Evolutionary conservation across 2,329 filamentous ascomycete genomes (phyloP), one percentile per base, ranked within the genome.

Genomic region (Madurella mycetomatis): DNA sequence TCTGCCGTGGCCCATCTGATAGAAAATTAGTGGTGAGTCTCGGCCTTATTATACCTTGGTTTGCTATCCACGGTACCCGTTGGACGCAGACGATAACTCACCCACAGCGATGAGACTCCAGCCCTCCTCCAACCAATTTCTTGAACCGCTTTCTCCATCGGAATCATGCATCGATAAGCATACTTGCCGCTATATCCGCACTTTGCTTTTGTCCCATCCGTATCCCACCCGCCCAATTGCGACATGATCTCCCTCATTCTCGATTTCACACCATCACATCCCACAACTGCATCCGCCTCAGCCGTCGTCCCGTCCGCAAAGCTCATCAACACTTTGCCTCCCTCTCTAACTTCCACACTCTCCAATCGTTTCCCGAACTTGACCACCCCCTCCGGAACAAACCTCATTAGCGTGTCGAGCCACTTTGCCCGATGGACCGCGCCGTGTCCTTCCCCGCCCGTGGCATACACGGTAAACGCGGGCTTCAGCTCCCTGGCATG

Each of bases 261-360:
- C 1, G 76, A 80, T 65, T 84, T 84, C 62, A 86, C 81, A 0
- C 83, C 83, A 65, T 86, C 83, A 60, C 80, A 83, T 1, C 80
- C 81, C 41, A 85, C 67, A 0, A 82, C 62, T 8, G 63, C 65
- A 46, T 69, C 67, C 5, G 66, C 67, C 51, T 62, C 59, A 3
- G 63, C 66, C 16, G 56, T 58, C 0, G 59, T 66, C 5, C 65
- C 65, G 32, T 68, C 66, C n/a, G 34, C 48, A 53, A 69, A 67
- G 45, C 43, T 49, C 31, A 65, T 37, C 25, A 53, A 34, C 42
- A 62, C 41, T 39, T 55, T 54, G 1, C 53, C 39, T 34, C 58
- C 34, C 17, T 53, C 52, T 1, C 53, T 34, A 7, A 62, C 60
- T 16, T 63, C 49, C 65, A 70, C 60, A 62, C 69, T 12, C 47